Conservation (phyloP, 192 early-diverging fungal species). For the Coemansia sp. region DNA sequence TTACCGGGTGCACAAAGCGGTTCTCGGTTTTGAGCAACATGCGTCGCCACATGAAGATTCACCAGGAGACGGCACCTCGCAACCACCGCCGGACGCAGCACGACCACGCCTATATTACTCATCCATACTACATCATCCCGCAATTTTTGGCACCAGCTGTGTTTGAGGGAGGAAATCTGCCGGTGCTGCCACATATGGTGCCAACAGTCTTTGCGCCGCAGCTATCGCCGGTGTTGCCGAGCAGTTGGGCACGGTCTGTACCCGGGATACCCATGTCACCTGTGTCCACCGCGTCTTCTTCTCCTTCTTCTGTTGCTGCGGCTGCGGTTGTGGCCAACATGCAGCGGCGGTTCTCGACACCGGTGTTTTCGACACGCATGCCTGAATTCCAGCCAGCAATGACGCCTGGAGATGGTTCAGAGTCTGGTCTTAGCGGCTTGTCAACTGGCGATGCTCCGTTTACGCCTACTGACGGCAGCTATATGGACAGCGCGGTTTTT, state of each 20-base stretch:
- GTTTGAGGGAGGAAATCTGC: neutral
- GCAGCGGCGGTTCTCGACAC: neutral
- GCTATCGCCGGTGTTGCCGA: neutral
- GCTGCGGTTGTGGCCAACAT: neutral
- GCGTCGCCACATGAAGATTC: constrained; percentile 62
- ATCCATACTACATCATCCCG: neutral
- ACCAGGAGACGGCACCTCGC: constrained; percentile 1
- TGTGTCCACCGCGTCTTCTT: neutral
- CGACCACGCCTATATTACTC: neutral
- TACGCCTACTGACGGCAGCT: too few species aligned
- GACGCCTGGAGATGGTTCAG: too few species aligned
- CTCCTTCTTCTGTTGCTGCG: neutral
- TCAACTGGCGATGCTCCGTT: too few species aligned
- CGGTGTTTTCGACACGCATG: neutral
- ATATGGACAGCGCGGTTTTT: too few species aligned
- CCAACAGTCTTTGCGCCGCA: neutral
- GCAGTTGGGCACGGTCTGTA: neutral
- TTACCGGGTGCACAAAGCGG: constrained; percentile 59
- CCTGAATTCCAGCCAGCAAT: neutral
- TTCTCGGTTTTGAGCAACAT: constrained; percentile 77
- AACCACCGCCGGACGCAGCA: neutral
- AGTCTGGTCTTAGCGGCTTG: too few species aligned
- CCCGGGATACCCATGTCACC: neutral
- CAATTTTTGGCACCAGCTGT: neutral
- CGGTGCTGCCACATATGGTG: too few species aligned